phyloP scores from a whole-genome alignment of 345 rosid species.

The Kandelia obovata region DNA sequence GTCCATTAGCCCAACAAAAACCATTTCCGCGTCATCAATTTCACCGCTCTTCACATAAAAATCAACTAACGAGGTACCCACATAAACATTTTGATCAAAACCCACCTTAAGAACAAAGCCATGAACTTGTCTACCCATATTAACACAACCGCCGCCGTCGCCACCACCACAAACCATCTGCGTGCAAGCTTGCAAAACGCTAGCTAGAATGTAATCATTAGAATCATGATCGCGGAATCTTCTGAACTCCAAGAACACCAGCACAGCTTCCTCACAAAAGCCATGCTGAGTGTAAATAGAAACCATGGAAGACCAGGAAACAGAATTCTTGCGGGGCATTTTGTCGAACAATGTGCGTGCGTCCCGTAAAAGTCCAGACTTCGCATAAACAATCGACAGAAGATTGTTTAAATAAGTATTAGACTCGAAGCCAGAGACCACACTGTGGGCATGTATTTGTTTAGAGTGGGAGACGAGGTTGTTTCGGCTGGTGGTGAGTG shows the following conservation, averaged over 20 bases:
- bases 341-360: conserved; percentile 52
- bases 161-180: conserved; percentile 22
- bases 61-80: conserved; percentile 64
- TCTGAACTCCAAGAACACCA: conserved; percentile 41
- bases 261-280: conserved; percentile 39
- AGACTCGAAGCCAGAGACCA: conserved; percentile 36
- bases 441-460: conserved; percentile 45
- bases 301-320: conserved; percentile 73
- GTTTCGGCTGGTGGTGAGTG: conserved; percentile 10
- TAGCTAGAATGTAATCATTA: conserved; percentile 64
- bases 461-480: conserved; percentile 19
- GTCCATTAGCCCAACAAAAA: conserved; percentile 51
- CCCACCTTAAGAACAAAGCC: conserved; percentile 51
- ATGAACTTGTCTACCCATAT: conserved; percentile 50
- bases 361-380: conserved; percentile 19
- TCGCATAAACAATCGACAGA: conserved; percentile 32
- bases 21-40: conserved; percentile 51
- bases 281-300: conserved; percentile 54
- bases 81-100: conserved; percentile 53
- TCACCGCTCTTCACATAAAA: conserved; percentile 47
- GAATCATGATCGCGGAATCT: conserved; percentile 36
- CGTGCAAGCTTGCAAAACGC: conserved; percentile 52
- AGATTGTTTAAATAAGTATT: conserved; percentile 49
- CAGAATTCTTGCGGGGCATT: conserved; percentile 55
- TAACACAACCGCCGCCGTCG: background rate